phyloP scores from a whole-genome alignment of 2,329 filamentous ascomycete genomes.

The Capronia coronata region DNA sequence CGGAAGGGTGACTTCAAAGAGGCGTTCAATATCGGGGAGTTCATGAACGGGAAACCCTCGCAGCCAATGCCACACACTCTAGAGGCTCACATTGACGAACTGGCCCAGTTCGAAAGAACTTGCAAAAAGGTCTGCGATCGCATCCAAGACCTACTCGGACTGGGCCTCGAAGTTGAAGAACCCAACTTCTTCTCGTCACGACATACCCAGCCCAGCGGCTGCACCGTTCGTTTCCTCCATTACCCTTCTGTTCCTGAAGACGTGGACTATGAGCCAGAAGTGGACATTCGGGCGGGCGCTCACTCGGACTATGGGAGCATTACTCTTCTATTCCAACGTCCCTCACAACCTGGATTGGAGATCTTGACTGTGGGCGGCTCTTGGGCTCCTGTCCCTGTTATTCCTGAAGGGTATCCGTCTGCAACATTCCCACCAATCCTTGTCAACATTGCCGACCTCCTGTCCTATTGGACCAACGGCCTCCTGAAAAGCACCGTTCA shows the following conservation, averaged over 20 bases:
- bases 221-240: constrained; percentile 64
- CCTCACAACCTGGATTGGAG: constrained; percentile 79
- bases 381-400: constrained; percentile 63
- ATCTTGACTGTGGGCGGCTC: constrained; percentile 56
- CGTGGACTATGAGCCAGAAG: constrained; percentile 41
- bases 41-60: constrained; percentile 59
- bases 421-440: constrained; percentile 61
- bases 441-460: constrained; percentile 63
- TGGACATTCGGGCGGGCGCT: constrained; percentile 69
- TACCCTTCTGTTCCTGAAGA: constrained; percentile 56
- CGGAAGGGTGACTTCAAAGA: constrained; percentile 83
- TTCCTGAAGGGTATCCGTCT: constrained; percentile 47
- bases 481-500: constrained; percentile 83
- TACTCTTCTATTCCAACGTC: constrained; percentile 73
- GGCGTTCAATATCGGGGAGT: constrained; percentile 90
- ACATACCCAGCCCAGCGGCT: constrained; percentile 52
- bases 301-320: constrained; percentile 43
- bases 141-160: constrained; percentile 69
- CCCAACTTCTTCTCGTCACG: constrained; percentile 31
- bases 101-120: constrained; percentile 60
- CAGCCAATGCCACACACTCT: constrained; percentile 70
- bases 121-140: constrained; percentile 68
- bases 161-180: constrained; percentile 59
- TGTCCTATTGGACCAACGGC: constrained; percentile 86
- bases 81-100: constrained; percentile 50